Evolutionary conservation across 768 basidiomycete species (phyloP).

Genomic region (Stropharia rugosoannulata): DNA sequence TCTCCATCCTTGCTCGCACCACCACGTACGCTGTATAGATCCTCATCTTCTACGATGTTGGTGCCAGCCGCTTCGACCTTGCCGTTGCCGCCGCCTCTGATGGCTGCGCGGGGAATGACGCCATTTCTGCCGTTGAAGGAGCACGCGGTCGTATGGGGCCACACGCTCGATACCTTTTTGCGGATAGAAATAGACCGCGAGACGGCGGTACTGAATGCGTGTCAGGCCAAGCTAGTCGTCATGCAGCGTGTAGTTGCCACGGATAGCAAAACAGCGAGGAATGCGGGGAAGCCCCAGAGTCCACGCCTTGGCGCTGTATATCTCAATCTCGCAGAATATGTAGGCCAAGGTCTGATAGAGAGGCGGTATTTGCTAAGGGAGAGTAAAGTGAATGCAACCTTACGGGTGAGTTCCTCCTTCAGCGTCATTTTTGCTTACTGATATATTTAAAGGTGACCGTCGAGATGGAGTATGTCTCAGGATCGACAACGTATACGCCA

Average conservation of each 20-base stretch:
- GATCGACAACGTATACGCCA: conserved; percentile 54
- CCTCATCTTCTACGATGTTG: background rate
- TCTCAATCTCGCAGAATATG: conserved; percentile 77
- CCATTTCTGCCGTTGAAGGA: conserved; percentile 58
- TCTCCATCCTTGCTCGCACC: no score
- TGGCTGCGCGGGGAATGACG: conserved; percentile 60
- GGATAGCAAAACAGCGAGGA: conserved; percentile 26
- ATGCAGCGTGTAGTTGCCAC: conserved; percentile 58
- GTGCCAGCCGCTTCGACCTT: background rate
- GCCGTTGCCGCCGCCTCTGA: conserved; percentile 8
- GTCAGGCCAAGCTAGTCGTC: conserved; percentile 65
- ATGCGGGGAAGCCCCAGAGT: conserved; percentile 46
- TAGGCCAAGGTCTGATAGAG: conserved; percentile 54
- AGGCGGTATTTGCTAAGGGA: conserved; percentile 67
- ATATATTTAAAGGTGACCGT: conserved; percentile 50
- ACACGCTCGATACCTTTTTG: conserved; percentile 54
- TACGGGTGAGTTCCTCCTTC: conserved; percentile 48
- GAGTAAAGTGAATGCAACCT: conserved; percentile 77
- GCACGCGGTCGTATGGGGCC: conserved; percentile 64
- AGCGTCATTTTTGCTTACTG: background rate
- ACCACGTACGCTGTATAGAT: background rate
- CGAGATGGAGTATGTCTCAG: conserved; percentile 49
- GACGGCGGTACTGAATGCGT: conserved; percentile 49
- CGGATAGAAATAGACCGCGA: conserved; percentile 59
- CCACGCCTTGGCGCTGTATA: conserved; percentile 64